Base-by-base conservation (phyloP, 371 early-diverging fungal species). In the Entomophthora muscae region DNA sequence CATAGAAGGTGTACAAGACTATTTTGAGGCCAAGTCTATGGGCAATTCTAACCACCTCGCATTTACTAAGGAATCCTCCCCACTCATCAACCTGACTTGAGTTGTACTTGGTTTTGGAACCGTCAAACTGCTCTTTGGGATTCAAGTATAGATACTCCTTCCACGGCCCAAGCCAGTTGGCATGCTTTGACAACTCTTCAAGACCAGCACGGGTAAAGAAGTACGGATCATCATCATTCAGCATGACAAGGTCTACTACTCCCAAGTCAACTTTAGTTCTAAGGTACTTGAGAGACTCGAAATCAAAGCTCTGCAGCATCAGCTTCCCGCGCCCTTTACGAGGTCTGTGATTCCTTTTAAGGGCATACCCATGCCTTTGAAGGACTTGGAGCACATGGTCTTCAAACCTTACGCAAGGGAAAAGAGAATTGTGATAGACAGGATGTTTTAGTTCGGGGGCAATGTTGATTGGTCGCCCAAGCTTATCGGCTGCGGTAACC, bases 361-460 rank as follows among this genome's bases (percentile, higher is more conserved):
- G 28, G 13, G 69, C 68, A 66, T 71, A 76, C 1, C 73, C 75
- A 32, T 69, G 69, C 60, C 70, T 67, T 29, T 62, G 28, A 53
- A 76, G 32, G 0, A 65, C 69, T 10, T 66, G 42, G 5, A 76
- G 65, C 1, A 74, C 74, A 0, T 66, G 66, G 55, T 76, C 70
- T 68, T 76, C 76, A 64, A 75, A 76, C 0, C 17, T 42, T 13
- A 51, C 53, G 21, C 31, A 13, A 42, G 58, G 57, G 13, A 51
- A 42, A 3, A 64, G 23, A 7, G 42, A 28, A 7, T 13, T 5
- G 31, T 64, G 57, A 32, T 52, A 33, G 1, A 1, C 52, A 2
- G 64, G 32, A 28, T 73, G 71, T 60, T 76, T 76, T 24, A 76
- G 63, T 66, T 76, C 76, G 0, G 75, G 73, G 12, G 73, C 69